A percentile compares a stretch with the other conserved stretches of the same genome.
Conservation (phyloP, 805 yeast genomes). For the Tanozyma kutaoensis region DNA sequence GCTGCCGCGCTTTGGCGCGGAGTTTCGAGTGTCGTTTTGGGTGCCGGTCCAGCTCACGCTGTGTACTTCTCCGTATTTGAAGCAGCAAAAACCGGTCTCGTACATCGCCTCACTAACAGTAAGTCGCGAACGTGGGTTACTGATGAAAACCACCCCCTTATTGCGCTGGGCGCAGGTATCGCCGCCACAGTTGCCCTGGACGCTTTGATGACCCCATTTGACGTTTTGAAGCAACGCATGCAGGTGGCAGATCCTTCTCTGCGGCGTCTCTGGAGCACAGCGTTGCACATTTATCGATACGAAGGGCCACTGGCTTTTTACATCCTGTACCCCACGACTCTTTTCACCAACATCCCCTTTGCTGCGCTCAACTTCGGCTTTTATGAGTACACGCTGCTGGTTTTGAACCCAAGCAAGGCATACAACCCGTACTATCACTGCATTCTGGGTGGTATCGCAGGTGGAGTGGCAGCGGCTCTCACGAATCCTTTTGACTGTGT, state of each 20-base stretch:
- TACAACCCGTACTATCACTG: conserved; percentile 91
- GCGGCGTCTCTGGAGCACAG: conserved; percentile 17
- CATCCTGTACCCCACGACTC: conserved; percentile 87
- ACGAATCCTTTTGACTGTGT: conserved; percentile 93
- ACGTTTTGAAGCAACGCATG: conserved; percentile 91
- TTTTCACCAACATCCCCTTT: conserved; percentile 85
- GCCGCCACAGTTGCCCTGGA: conserved; percentile 89
- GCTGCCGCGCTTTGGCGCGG: conserved; percentile 88
- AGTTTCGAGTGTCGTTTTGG: conserved; percentile 77
- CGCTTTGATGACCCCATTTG: conserved; percentile 96
- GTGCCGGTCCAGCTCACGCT: conserved; percentile 99
- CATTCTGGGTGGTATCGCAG: conserved; percentile 85
- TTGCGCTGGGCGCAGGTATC: conserved; percentile 81
- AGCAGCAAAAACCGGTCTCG: conserved; percentile 49
- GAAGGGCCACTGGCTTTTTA: conserved; percentile 79
- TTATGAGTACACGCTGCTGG: conserved; percentile 70
- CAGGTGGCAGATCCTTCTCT: conserved; percentile 29
- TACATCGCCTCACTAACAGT: conserved; percentile 23
- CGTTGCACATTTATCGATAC: conserved; percentile 34
- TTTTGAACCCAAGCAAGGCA: conserved; percentile 61
- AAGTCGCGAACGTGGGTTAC: conserved; percentile 26
- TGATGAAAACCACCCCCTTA: conserved; percentile 61
- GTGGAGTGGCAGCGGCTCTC: conserved; percentile 88
- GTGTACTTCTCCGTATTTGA: conserved; percentile 93
- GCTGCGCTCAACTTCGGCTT: conserved; percentile 90